Conservation (phyloP, 2,329 filamentous ascomycete species). For the Talaromyces funiculosus region DNA sequence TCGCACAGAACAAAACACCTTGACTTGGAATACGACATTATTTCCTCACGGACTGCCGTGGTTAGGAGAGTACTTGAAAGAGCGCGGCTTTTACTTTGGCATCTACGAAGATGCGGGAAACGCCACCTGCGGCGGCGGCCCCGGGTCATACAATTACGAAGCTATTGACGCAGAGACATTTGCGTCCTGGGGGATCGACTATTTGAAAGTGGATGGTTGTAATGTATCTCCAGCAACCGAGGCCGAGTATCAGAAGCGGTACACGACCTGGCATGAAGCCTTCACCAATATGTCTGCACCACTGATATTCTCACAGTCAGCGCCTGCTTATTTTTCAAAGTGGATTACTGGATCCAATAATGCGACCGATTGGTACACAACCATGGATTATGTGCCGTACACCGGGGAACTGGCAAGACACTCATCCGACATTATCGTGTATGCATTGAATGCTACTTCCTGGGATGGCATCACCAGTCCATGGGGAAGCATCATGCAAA, state of each 20-base stretch:
- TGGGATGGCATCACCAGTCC: conserved; percentile 22
- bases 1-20: conserved; percentile 33
- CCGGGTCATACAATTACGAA: conserved; percentile 40
- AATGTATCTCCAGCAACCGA: conserved; percentile 27
- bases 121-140: conserved; percentile 41
- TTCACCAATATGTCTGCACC: conserved; percentile 31
- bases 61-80: conserved; percentile 36
- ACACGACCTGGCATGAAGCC: conserved; percentile 42
- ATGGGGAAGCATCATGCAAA: conserved; percentile 47
- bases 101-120: conserved; percentile 45
- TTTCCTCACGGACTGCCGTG: conserved; percentile 43
- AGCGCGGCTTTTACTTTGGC: conserved; percentile 40
- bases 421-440: conserved; percentile 41
- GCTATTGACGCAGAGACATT: conserved; percentile 38
- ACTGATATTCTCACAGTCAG: conserved; percentile 43
- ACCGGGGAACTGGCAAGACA: conserved; percentile 44
- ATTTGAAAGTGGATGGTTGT: conserved; percentile 48
- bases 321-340: conserved; percentile 41
- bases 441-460: conserved; percentile 28
- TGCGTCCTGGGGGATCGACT: conserved; percentile 38
- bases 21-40: conserved; percentile 38
- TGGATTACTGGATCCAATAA: conserved; percentile 25
- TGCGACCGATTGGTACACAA: conserved; percentile 41
- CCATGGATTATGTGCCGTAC: conserved; percentile 41
- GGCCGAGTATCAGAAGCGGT: conserved; percentile 27